These are phyloP conservation scores for Tetracladium setigerum DNA, from an alignment of 495 filamentous ascomycete species.

Conservation along the genomic window DNA sequence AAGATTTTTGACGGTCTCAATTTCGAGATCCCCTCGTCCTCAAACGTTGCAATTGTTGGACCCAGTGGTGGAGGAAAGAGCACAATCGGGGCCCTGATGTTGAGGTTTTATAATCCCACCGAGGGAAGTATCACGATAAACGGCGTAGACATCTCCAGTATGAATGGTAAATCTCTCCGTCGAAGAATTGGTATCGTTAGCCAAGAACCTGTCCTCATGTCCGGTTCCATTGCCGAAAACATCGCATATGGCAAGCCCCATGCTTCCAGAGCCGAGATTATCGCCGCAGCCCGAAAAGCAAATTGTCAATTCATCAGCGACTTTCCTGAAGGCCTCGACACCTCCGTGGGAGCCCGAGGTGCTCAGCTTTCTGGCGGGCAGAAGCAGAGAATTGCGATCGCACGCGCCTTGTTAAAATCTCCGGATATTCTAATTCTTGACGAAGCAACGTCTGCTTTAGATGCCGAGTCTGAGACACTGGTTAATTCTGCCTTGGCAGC, in stretches of 20 bases:
- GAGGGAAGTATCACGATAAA: slow-evolving; percentile 74
- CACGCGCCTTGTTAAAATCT: slow-evolving; percentile 86
- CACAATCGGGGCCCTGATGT: slow-evolving; percentile 79
- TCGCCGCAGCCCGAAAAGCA: slow-evolving; percentile 82
- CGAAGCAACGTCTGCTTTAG: slow-evolving; percentile 87
- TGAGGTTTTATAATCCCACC: slow-evolving; percentile 86
- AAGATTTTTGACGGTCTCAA: slow-evolving; percentile 80
- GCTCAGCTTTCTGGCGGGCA: slow-evolving; percentile 93
- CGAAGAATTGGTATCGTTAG: slow-evolving; percentile 90
- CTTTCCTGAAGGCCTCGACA: slow-evolving; percentile 93
- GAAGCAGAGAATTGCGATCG: slow-evolving; percentile 97
- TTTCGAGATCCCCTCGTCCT: slow-evolving; percentile 87
- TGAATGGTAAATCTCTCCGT: slow-evolving; percentile 93
- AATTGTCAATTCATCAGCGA: slow-evolving; percentile 96
- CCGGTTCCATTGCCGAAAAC: slow-evolving; percentile 91
- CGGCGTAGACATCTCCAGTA: slow-evolving; percentile 69
- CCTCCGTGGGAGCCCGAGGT: slow-evolving; percentile 83
- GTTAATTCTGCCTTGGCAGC: slow-evolving; percentile 82
- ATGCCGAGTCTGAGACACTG: slow-evolving; percentile 95
- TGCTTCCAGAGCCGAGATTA: slow-evolving; percentile 73
- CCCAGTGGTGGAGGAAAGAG: slow-evolving; percentile 93
- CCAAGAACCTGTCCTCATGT: slow-evolving; percentile 95
- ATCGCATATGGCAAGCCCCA: slow-evolving; percentile 85
- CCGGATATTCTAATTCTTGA: slow-evolving; percentile 95
- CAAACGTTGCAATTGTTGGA: slow-evolving; percentile 93